These are phyloP conservation scores for Reutealis trisperma DNA, from an alignment of 345 rosid genomes.

Conservation along the genomic window DNA sequence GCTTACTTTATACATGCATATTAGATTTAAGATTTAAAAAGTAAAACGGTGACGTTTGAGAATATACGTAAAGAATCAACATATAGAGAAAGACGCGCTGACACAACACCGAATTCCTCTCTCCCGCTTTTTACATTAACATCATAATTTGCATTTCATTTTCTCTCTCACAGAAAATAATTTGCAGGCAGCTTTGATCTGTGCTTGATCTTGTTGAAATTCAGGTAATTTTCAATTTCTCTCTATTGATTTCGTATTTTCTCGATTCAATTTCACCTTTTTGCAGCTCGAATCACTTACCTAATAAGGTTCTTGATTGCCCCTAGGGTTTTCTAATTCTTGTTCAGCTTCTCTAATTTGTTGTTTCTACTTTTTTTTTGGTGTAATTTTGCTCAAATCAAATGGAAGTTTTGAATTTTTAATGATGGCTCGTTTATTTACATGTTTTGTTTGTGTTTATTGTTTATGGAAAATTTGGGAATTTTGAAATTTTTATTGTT, in stretches of 20 bases:
- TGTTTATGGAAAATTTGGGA: background rate
- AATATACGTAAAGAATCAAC: background rate
- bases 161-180: background rate
- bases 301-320: background rate
- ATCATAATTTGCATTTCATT: background rate
- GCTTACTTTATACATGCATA: too few species aligned
- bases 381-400: background rate
- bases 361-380: background rate
- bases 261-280: constrained; percentile 13
- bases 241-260: constrained; percentile 11
- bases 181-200: constrained; percentile 22
- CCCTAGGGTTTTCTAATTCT: constrained; percentile 33
- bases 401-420: background rate
- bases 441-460: background rate
- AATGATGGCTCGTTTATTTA: too few species aligned
- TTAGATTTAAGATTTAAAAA: too few species aligned
- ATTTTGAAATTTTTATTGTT: background rate
- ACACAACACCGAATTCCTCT: constrained; percentile 9
- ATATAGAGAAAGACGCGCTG: background rate
- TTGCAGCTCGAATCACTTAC: background rate
- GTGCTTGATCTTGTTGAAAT: constrained; percentile 29
- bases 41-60: background rate
- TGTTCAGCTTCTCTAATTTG: background rate
- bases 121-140: constrained; percentile 15
- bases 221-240: constrained; percentile 27